Evolutionary conservation across 495 filamentous ascomycete species (phyloP).

Genomic region (Talaromyces liani): DNA sequence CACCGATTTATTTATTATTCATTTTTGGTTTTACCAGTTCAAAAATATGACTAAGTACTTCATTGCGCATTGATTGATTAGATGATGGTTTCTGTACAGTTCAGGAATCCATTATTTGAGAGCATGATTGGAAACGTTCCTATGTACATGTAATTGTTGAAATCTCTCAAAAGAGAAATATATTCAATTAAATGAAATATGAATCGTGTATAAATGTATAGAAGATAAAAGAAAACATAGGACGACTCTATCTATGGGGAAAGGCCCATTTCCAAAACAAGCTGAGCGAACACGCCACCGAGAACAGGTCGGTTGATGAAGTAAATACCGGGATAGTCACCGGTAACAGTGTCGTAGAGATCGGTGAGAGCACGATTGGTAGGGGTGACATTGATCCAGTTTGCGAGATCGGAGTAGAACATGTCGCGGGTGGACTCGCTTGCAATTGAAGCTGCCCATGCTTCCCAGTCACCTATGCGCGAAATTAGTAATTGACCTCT

Average conservation of each 20-base stretch:
- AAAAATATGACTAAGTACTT: background rate
- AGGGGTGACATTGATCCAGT: slow-evolving; percentile 47
- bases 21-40: background rate
- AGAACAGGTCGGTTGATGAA: slow-evolving; percentile 51
- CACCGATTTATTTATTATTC: too few relatives aligned
- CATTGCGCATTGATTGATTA: background rate
- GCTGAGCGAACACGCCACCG: slow-evolving; percentile 46
- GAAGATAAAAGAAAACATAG: background rate
- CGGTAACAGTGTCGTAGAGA: slow-evolving; percentile 42
- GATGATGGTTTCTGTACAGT: background rate
- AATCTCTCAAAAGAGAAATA: background rate
- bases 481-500: background rate
- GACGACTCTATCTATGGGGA: slow-evolving; percentile 9
- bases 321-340: slow-evolving; percentile 27
- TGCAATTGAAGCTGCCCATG: slow-evolving; percentile 45
- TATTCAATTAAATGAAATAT: background rate
- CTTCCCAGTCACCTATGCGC: slow-evolving; percentile 41
- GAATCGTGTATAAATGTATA: background rate
- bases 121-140: slow-evolving; percentile 11
- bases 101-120: background rate
- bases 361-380: slow-evolving; percentile 47
- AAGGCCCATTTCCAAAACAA: slow-evolving; percentile 22
- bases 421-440: slow-evolving; percentile 30
- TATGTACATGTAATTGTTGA: slow-evolving; percentile 12
- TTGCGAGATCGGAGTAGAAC: slow-evolving; percentile 40